Conservation (phyloP, 768 basidiomycete genomes). For the Cystoderma amianthinum region DNA sequence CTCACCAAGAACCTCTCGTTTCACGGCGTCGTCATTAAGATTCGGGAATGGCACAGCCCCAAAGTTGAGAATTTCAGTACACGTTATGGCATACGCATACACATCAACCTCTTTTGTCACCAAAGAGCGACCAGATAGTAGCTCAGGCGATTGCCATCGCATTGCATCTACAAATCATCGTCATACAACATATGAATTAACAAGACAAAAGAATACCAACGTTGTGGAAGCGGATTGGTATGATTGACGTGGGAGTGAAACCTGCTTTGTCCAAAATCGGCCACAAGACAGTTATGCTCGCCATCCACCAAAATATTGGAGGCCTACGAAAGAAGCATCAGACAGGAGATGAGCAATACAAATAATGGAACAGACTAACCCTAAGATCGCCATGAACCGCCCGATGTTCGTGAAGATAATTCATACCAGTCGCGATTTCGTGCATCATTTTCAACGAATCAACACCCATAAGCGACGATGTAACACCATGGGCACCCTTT, state of each 20-base stretch:
- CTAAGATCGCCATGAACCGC: constrained; percentile 70
- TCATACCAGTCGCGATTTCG: constrained; percentile 67
- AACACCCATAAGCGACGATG: constrained; percentile 17
- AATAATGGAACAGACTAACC: constrained; percentile 23
- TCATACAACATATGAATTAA: not conserved
- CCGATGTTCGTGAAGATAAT: constrained; percentile 52
- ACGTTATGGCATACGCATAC: constrained; percentile 52
- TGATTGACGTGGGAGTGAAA: constrained; percentile 40
- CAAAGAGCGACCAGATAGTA: constrained; percentile 31
- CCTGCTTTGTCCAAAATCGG: constrained; percentile 69
- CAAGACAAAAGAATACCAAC: constrained; percentile 23
- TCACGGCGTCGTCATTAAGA: constrained; percentile 34
- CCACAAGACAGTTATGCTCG: constrained; percentile 49
- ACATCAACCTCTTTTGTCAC: constrained; percentile 46
- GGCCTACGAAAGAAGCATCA: constrained; percentile 22
- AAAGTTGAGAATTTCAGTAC: constrained; percentile 45
- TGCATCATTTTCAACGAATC: constrained; percentile 47
- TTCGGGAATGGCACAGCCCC: constrained; percentile 44
- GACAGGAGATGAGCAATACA: not conserved
- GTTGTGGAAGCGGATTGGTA: constrained; percentile 27
- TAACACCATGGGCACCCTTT: not conserved
- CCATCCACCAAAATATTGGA: constrained; percentile 65
- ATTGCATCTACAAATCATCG: constrained; percentile 31
- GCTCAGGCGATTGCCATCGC: constrained; percentile 57
- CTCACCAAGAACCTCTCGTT: constrained; percentile 34